A percentile compares a stretch with the other conserved stretches of the same genome.
Conservation (phyloP, 768 basidiomycete species). For the Termitomyces sp. region DNA sequence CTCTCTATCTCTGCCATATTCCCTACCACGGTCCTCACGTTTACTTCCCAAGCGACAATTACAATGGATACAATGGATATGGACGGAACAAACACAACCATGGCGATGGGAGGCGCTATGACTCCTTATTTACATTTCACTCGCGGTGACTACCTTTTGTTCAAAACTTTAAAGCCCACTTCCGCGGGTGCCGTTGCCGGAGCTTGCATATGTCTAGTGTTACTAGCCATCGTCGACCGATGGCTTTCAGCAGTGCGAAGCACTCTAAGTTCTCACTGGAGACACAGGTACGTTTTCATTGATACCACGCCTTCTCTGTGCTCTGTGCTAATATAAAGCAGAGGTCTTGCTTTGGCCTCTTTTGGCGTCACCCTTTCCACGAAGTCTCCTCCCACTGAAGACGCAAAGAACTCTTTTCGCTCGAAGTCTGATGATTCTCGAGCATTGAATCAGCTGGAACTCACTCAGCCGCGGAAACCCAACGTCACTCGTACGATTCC, state of each 20-base stretch:
- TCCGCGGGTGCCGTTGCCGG: constrained; percentile 69
- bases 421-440: neutral
- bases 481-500: constrained; percentile 32
- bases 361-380: neutral
- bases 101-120: constrained; percentile 35
- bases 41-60: neutral
- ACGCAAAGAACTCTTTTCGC: constrained; percentile 8
- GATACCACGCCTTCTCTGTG: neutral
- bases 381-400: neutral
- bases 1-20: neutral
- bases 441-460: neutral
- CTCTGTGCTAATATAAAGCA: neutral
- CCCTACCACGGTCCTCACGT: neutral
- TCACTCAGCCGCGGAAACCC: neutral
- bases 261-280: constrained; percentile 54
- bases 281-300: constrained; percentile 38
- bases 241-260: constrained; percentile 56
- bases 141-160: constrained; percentile 58
- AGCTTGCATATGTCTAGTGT: constrained; percentile 65
- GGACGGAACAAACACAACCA: neutral
- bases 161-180: constrained; percentile 62
- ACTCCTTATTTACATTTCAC: constrained; percentile 68
- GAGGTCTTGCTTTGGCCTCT: constrained; percentile 11
- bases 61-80: constrained; percentile 5
- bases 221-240: constrained; percentile 68